phyloP scores from a whole-genome alignment of 2,329 filamentous ascomycete genomes.

The Trichoderma polysporum region DNA sequence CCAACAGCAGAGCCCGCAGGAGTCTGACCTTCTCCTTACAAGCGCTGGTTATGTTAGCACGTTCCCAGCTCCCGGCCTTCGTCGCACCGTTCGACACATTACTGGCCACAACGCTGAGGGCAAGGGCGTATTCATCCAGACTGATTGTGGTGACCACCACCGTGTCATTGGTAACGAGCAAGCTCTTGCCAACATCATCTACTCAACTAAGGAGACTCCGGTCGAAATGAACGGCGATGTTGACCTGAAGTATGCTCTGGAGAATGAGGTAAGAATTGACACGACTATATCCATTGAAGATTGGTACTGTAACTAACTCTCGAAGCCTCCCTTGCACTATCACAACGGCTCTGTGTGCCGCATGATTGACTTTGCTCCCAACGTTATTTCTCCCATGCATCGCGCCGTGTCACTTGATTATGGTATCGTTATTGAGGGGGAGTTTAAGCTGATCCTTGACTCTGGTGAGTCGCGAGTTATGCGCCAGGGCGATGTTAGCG shows the following conservation, averaged over 20 bases:
- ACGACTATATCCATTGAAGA: fast-evolving
- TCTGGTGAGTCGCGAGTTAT: slow-evolving; percentile 48
- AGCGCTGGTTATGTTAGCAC: slow-evolving; percentile 15
- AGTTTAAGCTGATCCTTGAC: slow-evolving; percentile 52
- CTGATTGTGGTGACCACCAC: slow-evolving; percentile 33
- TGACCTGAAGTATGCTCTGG: slow-evolving; percentile 25
- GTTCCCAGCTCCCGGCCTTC: slow-evolving; percentile 22
- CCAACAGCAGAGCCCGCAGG: background rate
- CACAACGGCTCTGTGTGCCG: slow-evolving; percentile 43
- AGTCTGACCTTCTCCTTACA: background rate
- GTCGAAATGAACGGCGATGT: slow-evolving; percentile 28
- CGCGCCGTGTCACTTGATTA: slow-evolving; percentile 55
- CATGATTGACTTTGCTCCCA: slow-evolving; percentile 49
- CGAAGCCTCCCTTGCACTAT: slow-evolving; percentile 2
- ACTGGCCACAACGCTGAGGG: slow-evolving; percentile 26
- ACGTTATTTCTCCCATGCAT: slow-evolving; percentile 45
- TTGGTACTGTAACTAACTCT: background rate
- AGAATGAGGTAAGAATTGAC: slow-evolving; percentile 17
- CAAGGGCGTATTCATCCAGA: slow-evolving; percentile 28
- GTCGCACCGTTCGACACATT: slow-evolving; percentile 22
- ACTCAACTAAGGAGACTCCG: slow-evolving; percentile 30
- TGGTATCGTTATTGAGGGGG: slow-evolving; percentile 54
- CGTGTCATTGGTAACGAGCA: slow-evolving; percentile 26
- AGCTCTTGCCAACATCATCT: slow-evolving; percentile 33
- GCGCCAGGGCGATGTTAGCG: slow-evolving; percentile 52